Percentiles rank a stretch among this genome's conserved stretches.
phyloP scores from a whole-genome alignment of 257 asterid species.

The Echium plantagineum region DNA sequence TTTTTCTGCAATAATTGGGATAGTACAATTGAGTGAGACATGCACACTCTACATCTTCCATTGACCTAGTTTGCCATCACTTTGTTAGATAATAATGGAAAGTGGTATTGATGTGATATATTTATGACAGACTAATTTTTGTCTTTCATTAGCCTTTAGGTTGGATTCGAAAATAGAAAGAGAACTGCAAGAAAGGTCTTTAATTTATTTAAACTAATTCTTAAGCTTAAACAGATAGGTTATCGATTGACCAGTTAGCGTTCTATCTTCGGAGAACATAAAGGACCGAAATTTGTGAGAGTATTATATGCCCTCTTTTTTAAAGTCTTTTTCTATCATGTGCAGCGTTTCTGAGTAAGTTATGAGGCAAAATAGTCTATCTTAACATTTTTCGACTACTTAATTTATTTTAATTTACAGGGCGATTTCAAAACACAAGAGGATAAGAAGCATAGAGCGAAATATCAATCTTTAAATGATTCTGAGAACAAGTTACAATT shows the following conservation, averaged over 20 bases:
- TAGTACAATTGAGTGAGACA: background rate
- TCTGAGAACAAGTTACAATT: slow-evolving; percentile 77
- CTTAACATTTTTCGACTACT: background rate
- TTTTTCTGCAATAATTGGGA: background rate
- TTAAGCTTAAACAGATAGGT: background rate
- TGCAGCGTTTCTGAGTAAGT: background rate
- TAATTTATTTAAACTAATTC: background rate
- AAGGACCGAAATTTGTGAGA: background rate
- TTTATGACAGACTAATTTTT: no score
- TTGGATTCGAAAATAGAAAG: background rate
- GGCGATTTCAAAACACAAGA: slow-evolving; percentile 87
- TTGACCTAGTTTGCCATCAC: no score
- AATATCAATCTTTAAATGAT: slow-evolving; percentile 48
- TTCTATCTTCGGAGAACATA: background rate
- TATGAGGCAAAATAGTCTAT: background rate
- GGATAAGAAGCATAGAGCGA: slow-evolving; percentile 81
- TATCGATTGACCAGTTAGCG: background rate
- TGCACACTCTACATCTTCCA: no score
- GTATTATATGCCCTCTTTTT: background rate
- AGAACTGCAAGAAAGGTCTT: background rate
- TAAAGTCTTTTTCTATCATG: background rate
- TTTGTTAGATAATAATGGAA: no score
- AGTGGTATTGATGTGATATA: no score
- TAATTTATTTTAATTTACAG: slow-evolving; percentile 23
- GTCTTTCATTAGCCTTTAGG: background rate